Evolutionary conservation across 163 green algal genomes (phyloP), one percentile per base, ranked within the genome.

Genomic region (Volvox carteri): DNA sequence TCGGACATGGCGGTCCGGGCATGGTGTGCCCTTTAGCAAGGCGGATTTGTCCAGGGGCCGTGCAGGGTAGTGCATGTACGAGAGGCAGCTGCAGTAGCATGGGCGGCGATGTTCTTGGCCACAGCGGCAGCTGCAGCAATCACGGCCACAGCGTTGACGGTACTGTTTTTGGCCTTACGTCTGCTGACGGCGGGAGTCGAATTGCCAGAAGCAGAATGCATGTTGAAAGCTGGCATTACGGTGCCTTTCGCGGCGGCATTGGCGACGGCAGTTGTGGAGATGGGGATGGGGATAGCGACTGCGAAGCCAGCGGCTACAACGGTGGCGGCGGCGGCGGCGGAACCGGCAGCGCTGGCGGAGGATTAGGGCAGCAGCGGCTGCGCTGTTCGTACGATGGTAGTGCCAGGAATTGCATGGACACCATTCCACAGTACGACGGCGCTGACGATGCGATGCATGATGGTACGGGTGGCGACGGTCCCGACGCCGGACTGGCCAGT

Each of bases 391-490:
- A n/a, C n/a, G n/a, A n/a, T n/a, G n/a, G n/a, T n/a, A n/a, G n/a
- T n/a, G n/a, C n/a, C n/a, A n/a, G n/a, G n/a, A n/a, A n/a, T n/a
- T n/a, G 54, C 8, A 65, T 23, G 5, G 25, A 41, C 14, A 50
- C 39, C 35, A 73, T 86, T 18, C 78, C 78, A 28, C 78, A 86
- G 41, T 77, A 65, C 42, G 78, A 86, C 39, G 78, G 78, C 18
- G 79, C 60, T 1, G 79, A 65, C n/a, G 79, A 86, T n/a, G 78
- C 2, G 39, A 48, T 77, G 58, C 18, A 44, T 41, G 78, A 50
- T 41, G 78, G 0, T 25, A 44, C 35, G 23, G 78, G 54, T 9
- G 77, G 28, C 9, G 41, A 35, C 12, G 78, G 52, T 30, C 52
- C 6, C 48, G 73, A 42, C 73, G 23, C 62, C 41, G 42, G 44